A percentile compares a stretch with the other conserved stretches of the same genome.
phyloP scores from a whole-genome alignment of 768 basidiomycete genomes.

The Gloeopeniophorella convolvens region DNA sequence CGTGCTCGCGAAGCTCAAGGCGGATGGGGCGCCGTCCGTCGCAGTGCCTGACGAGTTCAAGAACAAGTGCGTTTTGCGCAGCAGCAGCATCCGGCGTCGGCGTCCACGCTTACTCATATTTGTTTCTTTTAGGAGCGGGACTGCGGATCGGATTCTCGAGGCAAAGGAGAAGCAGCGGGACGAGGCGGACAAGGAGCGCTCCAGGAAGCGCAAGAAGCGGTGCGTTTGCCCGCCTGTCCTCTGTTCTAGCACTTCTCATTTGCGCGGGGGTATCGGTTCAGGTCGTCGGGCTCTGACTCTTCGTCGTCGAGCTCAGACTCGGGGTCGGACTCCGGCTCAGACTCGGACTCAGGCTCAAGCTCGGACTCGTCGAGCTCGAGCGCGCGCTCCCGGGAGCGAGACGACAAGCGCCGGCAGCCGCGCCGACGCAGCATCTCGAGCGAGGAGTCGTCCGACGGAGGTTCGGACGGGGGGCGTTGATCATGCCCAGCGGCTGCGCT shows the following conservation, averaged over 20 bases:
- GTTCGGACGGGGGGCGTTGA: slow-evolving; percentile 1
- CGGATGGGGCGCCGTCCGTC: slow-evolving; percentile 67
- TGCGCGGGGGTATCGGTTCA: not conserved
- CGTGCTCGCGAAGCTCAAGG: slow-evolving; percentile 57
- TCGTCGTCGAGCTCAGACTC: slow-evolving; percentile 26
- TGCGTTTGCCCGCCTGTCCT: slow-evolving; percentile 18
- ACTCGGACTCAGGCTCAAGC: slow-evolving; percentile 33
- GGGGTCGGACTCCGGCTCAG: slow-evolving; percentile 39
- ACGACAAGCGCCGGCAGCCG: slow-evolving; percentile 32
- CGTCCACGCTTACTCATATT: not conserved
- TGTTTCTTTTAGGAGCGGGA: slow-evolving; percentile 47
- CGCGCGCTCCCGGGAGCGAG: slow-evolving; percentile 39
- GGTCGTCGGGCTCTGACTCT: slow-evolving; percentile 5
- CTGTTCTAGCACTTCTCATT: not conserved
- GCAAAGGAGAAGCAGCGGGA: slow-evolving; percentile 73
- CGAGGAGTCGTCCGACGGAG: slow-evolving; percentile 16
- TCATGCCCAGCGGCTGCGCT: not conserved
- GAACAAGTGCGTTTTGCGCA: slow-evolving; percentile 54
- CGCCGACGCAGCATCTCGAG: slow-evolving; percentile 19
- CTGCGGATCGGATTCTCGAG: slow-evolving; percentile 80
- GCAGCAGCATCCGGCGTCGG: too few relatives aligned
- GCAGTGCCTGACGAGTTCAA: slow-evolving; percentile 92
- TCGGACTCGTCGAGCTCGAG: slow-evolving; percentile 35
- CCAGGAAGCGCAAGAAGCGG: slow-evolving; percentile 29
- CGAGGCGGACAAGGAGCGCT: slow-evolving; percentile 31